Evolutionary conservation across 164 flowering plant species (phyloP).

Genomic region (Nelumbo lutea): DNA sequence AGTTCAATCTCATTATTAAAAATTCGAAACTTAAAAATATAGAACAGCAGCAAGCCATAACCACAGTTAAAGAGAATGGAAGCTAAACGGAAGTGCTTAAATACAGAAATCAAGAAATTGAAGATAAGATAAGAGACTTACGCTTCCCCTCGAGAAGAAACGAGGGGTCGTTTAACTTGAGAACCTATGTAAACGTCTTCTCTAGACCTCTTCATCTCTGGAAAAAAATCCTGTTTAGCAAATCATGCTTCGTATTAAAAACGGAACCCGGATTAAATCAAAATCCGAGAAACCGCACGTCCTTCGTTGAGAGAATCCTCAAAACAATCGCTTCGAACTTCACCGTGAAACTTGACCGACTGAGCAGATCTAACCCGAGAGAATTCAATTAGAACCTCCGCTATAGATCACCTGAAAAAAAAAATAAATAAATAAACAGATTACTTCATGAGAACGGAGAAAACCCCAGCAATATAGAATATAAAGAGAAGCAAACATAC

Average conservation of each 20-base stretch:
- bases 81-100: background rate
- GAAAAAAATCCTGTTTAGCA: constrained; percentile 9
- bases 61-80: background rate
- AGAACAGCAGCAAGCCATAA: background rate
- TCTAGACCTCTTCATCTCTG: constrained; percentile 72
- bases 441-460: background rate
- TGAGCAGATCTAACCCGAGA: constrained; percentile 10
- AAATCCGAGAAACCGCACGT: background rate
- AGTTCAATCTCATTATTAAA: background rate
- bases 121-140: constrained; percentile 27
- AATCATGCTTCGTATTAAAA: background rate
- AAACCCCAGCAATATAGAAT: background rate
- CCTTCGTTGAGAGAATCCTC: background rate
- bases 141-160: constrained; percentile 57
- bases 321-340: background rate
- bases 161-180: constrained; percentile 56
- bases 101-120: background rate
- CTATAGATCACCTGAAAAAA: background rate
- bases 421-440: background rate
- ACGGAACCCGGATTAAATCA: background rate
- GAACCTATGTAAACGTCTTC: constrained; percentile 52
- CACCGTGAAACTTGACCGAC: background rate
- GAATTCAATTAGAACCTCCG: constrained; percentile 13
- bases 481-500: background rate
- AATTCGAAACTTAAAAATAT: background rate